Evolutionary conservation across 129 eudicot species (phyloP).

Genomic region (Erigeron canadensis): DNA sequence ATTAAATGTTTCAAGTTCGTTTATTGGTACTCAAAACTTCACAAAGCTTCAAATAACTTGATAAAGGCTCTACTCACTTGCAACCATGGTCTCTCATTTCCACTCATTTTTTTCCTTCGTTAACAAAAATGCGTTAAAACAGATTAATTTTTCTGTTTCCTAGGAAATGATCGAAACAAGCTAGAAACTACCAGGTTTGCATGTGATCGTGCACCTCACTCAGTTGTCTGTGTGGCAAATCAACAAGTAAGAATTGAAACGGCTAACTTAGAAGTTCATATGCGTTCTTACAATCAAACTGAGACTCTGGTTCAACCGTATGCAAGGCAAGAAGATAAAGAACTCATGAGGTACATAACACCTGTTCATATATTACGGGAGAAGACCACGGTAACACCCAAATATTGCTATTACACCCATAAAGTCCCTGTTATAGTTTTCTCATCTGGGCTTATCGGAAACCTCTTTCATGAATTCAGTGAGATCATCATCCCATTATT

Average conservation of each 20-base stretch:
- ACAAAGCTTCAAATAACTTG: neutral
- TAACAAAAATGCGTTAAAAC: neutral
- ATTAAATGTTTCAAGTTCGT: neutral
- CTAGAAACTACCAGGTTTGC: slow-evolving; percentile 46
- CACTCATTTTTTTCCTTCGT: neutral
- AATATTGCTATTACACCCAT: slow-evolving; percentile 40
- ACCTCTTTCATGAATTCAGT: slow-evolving; percentile 50
- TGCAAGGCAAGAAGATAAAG: slow-evolving; percentile 50
- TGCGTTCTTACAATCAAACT: slow-evolving; percentile 8
- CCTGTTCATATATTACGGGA: slow-evolving; percentile 45
- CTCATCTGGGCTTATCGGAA: slow-evolving; percentile 51
- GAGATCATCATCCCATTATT: slow-evolving; percentile 60
- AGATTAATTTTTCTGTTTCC: neutral
- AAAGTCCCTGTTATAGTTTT: slow-evolving; percentile 50
- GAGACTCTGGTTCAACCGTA: slow-evolving; percentile 43
- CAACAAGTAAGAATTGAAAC: slow-evolving; percentile 39
- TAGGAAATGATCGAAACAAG: slow-evolving; percentile 45
- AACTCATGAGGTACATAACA: slow-evolving; percentile 29
- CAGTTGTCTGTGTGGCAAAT: slow-evolving; percentile 38
- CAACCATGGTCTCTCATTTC: neutral
- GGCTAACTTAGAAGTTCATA: neutral
- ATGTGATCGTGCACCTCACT: slow-evolving; percentile 30
- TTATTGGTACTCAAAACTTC: neutral
- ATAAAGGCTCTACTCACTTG: neutral
- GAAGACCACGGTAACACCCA: slow-evolving; percentile 9